phyloP scores from a whole-genome alignment of 495 filamentous ascomycete genomes.

The Hypoxylon trugodes region DNA sequence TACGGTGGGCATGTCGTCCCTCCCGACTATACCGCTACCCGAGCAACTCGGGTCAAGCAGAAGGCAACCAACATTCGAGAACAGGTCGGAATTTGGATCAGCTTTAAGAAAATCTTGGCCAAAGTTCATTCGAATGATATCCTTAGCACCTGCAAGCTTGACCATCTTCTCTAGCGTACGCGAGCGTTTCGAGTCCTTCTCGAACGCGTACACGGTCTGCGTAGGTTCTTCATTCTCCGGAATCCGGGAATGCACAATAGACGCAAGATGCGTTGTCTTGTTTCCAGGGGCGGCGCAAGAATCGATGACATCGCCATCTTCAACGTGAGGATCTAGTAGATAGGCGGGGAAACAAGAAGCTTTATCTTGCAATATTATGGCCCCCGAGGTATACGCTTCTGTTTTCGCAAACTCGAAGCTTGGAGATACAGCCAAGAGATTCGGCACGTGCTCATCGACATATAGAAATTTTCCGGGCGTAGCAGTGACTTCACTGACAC shows the following conservation, averaged over 20 bases:
- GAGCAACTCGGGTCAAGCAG: constrained; percentile 94
- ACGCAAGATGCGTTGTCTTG: constrained; percentile 94
- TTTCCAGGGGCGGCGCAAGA: constrained; percentile 95
- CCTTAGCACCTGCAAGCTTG: constrained; percentile 71
- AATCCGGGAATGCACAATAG: constrained; percentile 61
- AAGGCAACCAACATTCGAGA: constrained; percentile 71
- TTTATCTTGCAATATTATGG: constrained; percentile 93
- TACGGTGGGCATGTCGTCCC: constrained; percentile 75
- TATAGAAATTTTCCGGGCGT: constrained; percentile 50
- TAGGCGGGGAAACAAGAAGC: constrained; percentile 96
- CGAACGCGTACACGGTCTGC: constrained; percentile 70
- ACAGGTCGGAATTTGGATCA: constrained; percentile 63
- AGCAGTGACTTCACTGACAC: constrained; percentile 55
- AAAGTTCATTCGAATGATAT: constrained; percentile 68
- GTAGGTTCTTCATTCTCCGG: constrained; percentile 36
- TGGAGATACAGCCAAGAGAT: constrained; percentile 80
- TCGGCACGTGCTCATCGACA: constrained; percentile 80
- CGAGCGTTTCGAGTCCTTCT: constrained; percentile 71
- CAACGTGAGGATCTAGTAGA: constrained; percentile 68
- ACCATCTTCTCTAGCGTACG: constrained; percentile 85
- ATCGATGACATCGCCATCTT: constrained; percentile 80
- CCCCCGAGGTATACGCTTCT: constrained; percentile 74
- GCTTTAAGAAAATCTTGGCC: constrained; percentile 82
- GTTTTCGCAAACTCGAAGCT: constrained; percentile 71
- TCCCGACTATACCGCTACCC: constrained; percentile 90